phyloP scores from a whole-genome alignment of 176 grass and related monocot genomes.

The Paspalum notatum region DNA sequence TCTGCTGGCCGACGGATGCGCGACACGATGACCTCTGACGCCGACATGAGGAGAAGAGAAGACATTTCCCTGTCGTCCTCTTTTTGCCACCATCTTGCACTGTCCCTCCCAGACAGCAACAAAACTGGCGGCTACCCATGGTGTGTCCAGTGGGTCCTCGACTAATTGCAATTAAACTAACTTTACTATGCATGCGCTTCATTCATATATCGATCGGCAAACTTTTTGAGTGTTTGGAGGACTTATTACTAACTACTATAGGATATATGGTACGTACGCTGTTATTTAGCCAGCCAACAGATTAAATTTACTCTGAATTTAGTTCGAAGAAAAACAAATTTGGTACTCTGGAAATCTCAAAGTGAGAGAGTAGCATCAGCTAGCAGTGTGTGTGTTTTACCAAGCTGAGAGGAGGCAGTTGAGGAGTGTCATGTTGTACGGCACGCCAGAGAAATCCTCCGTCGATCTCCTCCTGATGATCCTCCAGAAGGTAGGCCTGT shows the following conservation, averaged over 20 bases:
- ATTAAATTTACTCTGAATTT: not conserved
- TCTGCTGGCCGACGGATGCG: not conserved
- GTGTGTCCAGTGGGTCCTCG: not conserved
- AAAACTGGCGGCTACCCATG: not conserved
- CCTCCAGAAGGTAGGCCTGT: constrained; percentile 87
- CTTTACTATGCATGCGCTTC: no score
- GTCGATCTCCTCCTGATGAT: constrained; percentile 72
- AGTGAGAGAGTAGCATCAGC: not conserved
- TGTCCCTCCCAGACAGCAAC: constrained; percentile 12
- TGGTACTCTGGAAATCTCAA: not conserved
- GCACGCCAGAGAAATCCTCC: constrained; percentile 92
- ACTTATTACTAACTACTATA: no score
- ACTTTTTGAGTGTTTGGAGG: no score
- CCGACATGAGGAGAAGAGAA: not conserved
- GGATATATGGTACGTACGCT: not conserved
- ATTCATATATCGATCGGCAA: no score
- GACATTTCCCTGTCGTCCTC: not conserved
- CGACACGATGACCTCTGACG: not conserved
- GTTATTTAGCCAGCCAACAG: not conserved
- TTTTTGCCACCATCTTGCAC: not conserved
- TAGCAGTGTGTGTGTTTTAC: constrained; percentile 35
- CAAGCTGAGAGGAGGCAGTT: constrained; percentile 98
- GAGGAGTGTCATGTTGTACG: constrained; percentile 93
- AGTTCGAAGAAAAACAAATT: no score
- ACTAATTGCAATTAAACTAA: not conserved